Percentiles rank a stretch among this genome's conserved stretches.
Conservation (phyloP, 1,284 basidiomycete genomes). For the Trametes versicolor region DNA sequence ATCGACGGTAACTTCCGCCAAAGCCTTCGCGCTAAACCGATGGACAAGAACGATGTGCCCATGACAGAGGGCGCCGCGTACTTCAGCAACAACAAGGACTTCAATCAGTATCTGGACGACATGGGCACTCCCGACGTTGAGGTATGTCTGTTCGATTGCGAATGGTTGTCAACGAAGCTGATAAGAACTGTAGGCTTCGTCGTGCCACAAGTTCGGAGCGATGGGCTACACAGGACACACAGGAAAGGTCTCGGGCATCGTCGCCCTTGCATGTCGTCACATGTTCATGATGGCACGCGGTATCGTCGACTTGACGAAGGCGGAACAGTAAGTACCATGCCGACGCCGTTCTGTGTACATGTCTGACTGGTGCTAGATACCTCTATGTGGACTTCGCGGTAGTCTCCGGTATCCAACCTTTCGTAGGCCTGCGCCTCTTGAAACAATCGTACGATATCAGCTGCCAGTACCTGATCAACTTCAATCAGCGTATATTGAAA, state of each 20-base stretch:
- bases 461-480: conserved; percentile 27
- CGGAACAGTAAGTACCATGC: conserved; percentile 2
- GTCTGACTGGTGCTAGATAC: conserved; percentile 1
- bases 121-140: background rate
- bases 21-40: conserved; percentile 2
- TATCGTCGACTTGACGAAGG: conserved; percentile 5
- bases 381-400: conserved; percentile 22
- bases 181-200: background rate
- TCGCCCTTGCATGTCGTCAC: conserved; percentile 8
- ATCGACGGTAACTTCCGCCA: conserved; percentile 22
- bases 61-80: conserved; percentile 19
- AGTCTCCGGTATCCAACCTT: conserved; percentile 12
- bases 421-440: conserved; percentile 5
- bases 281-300: conserved; percentile 13
- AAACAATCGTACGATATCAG: conserved; percentile 22
- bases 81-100: conserved; percentile 22
- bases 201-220: conserved; percentile 19
- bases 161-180: background rate
- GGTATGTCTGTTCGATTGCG: background rate
- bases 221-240: conserved; percentile 17
- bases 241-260: conserved; percentile 6
- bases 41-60: conserved; percentile 18
- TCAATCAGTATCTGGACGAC: conserved; percentile 5
- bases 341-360: background rate
- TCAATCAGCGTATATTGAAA: background rate